Base-by-base conservation (phyloP, 2,329 filamentous ascomycete genomes). In the Penicillium sp. region DNA sequence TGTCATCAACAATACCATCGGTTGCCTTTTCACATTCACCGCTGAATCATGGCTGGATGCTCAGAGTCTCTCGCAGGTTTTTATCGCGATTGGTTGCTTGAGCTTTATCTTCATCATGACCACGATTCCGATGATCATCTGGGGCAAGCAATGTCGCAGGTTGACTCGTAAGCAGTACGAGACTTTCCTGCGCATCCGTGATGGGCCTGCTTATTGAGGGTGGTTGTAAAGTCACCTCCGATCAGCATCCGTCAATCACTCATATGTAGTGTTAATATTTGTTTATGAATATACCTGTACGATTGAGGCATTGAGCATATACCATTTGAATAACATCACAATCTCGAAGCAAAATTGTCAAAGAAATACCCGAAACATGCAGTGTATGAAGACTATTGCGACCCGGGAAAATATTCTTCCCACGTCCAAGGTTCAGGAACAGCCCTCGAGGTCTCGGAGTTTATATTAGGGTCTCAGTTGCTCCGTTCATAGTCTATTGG, bases 1-100 rank as follows among this genome's bases (percentile, higher is more conserved):
- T 2, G 79, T 83, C 18, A 82, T 83, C 65, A 83, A 83, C 67
- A 83, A 83, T 64, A 78, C 76, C 2, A 70, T 83, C 14, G 81
- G 78, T 8, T 80, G 78, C 62, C 72, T 83, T 51, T 82, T 83
- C 56, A 83, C 81, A 0, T 83, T 83, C 56, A 75, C 75, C 0
- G 75, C 77, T 7, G 74, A 72, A 55, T 69, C 75, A 55, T 83
- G 81, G 80, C 68, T 83, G 27, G 76, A 77, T 41, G 56, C 54
- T 11, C 77, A 72, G 45, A 75, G 77, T 1, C 61, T 81, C 10
- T 63, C 73, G 32, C 71, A 79, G 54, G 78, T 76, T 4, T 83
- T 83, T 53, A 79, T 83, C 50, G 80, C 76, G 4, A 77, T 83
- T 16, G 80, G 77, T 0, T 75, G 79, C 3, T 60, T 84, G 38